phyloP scores from a whole-genome alignment of 805 yeast species.

The Priceomyces castillae region DNA sequence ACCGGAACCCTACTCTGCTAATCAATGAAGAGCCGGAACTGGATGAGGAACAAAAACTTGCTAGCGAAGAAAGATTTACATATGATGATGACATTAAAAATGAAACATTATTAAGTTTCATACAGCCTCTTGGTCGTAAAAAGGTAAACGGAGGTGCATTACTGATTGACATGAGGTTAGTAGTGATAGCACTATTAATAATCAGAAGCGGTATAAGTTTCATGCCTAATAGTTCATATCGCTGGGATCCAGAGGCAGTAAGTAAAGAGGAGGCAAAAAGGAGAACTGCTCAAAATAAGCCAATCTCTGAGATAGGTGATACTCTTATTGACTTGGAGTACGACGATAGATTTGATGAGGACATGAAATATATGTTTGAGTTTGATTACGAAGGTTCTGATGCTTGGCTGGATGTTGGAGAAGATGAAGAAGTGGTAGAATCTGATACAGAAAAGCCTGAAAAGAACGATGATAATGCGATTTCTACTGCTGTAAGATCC shows the following conservation, averaged over 20 bases:
- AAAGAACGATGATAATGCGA: not conserved
- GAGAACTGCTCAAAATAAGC: conserved; percentile 17
- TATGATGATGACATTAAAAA: conserved; percentile 48
- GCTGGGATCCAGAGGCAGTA: conserved; percentile 1
- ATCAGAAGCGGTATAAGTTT: conserved; percentile 22
- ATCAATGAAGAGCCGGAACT: conserved; percentile 10
- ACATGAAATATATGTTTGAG: conserved; percentile 58
- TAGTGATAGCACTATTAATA: conserved; percentile 50
- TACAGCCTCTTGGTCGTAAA: conserved; percentile 66
- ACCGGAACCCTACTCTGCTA: conserved; percentile 17
- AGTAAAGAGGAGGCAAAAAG: conserved; percentile 16
- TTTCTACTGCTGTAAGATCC: conserved; percentile 19
- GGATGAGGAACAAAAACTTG: conserved; percentile 4
- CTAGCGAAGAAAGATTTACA: not conserved
- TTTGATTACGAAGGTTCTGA: conserved; percentile 43
- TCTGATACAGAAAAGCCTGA: conserved; percentile 10
- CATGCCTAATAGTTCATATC: conserved; percentile 7
- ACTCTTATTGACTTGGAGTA: conserved; percentile 53
- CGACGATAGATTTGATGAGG: conserved; percentile 69
- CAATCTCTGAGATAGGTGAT: conserved; percentile 46
- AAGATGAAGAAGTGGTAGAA: conserved; percentile 9
- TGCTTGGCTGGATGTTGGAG: conserved; percentile 17
- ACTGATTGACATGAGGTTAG: conserved; percentile 54
- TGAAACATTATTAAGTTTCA: conserved; percentile 56
- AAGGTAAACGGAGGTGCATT: conserved; percentile 56